Base-by-base conservation (phyloP, 495 filamentous ascomycete species). In the Chaetomidium leptoderma region DNA sequence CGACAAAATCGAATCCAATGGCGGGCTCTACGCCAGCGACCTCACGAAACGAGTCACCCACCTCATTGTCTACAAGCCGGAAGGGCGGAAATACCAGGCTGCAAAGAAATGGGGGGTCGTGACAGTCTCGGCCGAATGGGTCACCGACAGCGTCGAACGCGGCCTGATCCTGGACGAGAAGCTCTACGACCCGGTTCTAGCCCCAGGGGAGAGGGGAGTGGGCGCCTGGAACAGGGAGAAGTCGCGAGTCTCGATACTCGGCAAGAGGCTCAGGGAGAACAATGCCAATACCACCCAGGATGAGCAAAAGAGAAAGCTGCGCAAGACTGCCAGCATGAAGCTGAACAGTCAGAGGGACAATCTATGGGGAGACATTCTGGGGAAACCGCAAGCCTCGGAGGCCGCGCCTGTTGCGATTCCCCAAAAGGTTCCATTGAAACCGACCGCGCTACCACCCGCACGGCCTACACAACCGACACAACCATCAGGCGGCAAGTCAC, bases 101-200 rank as follows among this genome's bases (percentile, higher is more conserved):
- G 92, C 95, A 11, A 83, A 78, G 55, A 77, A 78, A 62, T 97
- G 92, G 89, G 78, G 79, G 45, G 81, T 96, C 61, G 85, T 81
- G 23, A 83, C 90, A 30, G 89, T 97, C 26, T 81, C 85, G 4
- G 65, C 84, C 33, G 87, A 95, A 69, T 98, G 93, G 93, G 78
- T 97, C 44, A 72, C 82, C 26, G 85, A 97, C 58, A 92, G 91
- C 65, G 61, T 93, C 53, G 85, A 89, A 63, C 84, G 93, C 53
- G 95, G 93, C n/a, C 92, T 98, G 90, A 86, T 88, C 3, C 76
- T 98, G 23, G 87, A 96, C 30, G 95, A 96, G 65, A 76, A 76
- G 11, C 81, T 82, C 56, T 98, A 95, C 69, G 84, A 93, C 67
- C 91, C 89, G 2, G 70, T 74, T 32, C 58, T 91, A 11, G 83